Evolutionary conservation across 2,329 filamentous ascomycete genomes (phyloP).

Genomic region (Curvularia eragrostidis): DNA sequence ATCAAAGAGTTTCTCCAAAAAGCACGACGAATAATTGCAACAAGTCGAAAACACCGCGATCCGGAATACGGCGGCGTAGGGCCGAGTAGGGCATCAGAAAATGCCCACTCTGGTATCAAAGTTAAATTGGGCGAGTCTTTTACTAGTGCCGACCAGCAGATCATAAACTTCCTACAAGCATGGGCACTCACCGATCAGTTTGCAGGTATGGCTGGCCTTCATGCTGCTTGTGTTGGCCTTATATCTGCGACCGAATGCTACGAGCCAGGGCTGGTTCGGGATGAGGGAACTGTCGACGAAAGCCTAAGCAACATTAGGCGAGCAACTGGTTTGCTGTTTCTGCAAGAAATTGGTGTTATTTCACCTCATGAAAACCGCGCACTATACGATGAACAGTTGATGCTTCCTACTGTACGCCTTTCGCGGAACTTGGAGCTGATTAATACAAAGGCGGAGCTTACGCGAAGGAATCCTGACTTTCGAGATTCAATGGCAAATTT

Average conservation of each 20-base stretch:
- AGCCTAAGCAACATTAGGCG: conserved; percentile 14
- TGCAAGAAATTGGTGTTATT: conserved; percentile 78
- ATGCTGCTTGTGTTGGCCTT: conserved; percentile 69
- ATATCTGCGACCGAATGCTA: conserved; percentile 70
- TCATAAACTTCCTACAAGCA: conserved; percentile 73
- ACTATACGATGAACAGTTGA: conserved; percentile 64
- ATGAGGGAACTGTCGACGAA: conserved; percentile 23
- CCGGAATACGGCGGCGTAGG: conserved; percentile 45
- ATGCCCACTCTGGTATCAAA: conserved; percentile 23
- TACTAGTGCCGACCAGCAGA: conserved; percentile 58
- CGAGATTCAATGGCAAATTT: conserved; percentile 62
- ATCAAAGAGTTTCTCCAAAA: conserved; percentile 53
- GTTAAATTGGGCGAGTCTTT: conserved; percentile 50
- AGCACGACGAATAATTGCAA: conserved; percentile 47
- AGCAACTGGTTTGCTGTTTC: conserved; percentile 65
- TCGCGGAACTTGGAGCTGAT: conserved; percentile 54
- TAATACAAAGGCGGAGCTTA: conserved; percentile 41
- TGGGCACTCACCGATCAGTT: conserved; percentile 56
- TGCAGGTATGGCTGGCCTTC: conserved; percentile 56
- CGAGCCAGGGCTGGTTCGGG: conserved; percentile 41
- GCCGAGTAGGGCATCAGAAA: conserved; percentile 41
- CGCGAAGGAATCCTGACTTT: conserved; percentile 45
- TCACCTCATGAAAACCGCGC: conserved; percentile 73
- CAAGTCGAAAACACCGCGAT: conserved; percentile 50
- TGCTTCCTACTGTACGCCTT: conserved; percentile 58